A percentile compares a stretch with the other conserved stretches of the same genome.
Evolutionary conservation across 148 eudicot species (phyloP).

Genomic region (Talinum fruticosum): DNA sequence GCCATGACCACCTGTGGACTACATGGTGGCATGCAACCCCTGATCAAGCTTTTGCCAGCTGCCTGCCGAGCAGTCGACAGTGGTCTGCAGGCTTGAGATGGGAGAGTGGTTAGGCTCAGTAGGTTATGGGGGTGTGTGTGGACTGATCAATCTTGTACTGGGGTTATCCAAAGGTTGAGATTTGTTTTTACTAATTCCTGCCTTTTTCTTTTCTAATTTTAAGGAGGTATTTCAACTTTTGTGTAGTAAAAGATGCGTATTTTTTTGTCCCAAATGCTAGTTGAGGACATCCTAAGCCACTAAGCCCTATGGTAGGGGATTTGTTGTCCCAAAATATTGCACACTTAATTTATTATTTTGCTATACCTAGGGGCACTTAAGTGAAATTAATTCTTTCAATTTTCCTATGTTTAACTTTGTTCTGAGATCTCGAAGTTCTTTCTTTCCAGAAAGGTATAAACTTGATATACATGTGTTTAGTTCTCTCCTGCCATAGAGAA

Average conservation of each 20-base stretch:
- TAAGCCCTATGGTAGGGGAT: background rate
- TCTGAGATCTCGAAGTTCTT: slow-evolving; percentile 4
- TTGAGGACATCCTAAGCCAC: background rate
- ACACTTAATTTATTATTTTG: background rate
- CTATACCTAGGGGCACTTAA: background rate
- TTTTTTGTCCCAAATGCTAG: background rate
- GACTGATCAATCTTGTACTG: background rate
- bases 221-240: background rate
- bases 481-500: background rate
- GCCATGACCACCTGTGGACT: too few species aligned
- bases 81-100: background rate
- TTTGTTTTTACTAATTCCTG: background rate
- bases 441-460: background rate
- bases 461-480: background rate
- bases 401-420: background rate
- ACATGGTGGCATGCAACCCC: too few species aligned
- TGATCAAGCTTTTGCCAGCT: too few species aligned
- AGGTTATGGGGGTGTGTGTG: background rate
- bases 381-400: background rate
- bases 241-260: background rate
- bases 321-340: background rate
- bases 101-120: background rate
- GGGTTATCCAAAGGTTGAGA: background rate
- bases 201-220: background rate
- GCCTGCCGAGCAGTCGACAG: too few species aligned